Evolutionary conservation across 2,329 filamentous ascomycete genomes (phyloP).

Genomic region (Camillea tinctor): DNA sequence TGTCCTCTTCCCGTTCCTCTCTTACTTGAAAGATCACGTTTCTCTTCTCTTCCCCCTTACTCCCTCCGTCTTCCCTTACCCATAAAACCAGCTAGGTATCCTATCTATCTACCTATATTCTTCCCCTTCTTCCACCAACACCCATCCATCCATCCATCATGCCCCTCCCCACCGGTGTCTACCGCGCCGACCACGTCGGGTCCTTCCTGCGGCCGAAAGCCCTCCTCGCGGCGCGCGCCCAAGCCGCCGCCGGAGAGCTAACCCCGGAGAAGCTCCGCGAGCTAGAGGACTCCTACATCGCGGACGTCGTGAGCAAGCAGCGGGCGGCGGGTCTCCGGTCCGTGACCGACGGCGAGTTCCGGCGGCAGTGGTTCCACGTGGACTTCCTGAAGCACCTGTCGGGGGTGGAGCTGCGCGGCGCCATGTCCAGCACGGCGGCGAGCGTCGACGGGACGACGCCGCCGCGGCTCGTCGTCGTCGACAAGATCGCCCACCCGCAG

Average conservation of each 20-base stretch:
- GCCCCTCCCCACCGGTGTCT: conserved; percentile 42
- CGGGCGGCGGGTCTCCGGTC: conserved; percentile 47
- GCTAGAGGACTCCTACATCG: conserved; percentile 50
- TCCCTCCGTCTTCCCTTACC: too few species aligned
- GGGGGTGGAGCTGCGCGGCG: conserved; percentile 52
- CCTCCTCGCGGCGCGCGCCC: conserved; percentile 48
- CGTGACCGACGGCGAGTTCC: conserved; percentile 57
- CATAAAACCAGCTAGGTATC: too few species aligned
- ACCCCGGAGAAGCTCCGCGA: conserved; percentile 44
- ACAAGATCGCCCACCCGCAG: conserved; percentile 52
- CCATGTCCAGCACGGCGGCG: conserved; percentile 40
- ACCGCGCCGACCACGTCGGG: conserved; percentile 55
- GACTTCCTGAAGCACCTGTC: conserved; percentile 56
- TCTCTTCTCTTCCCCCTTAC: too few species aligned
- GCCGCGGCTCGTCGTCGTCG: conserved; percentile 53
- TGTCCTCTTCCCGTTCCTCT: too few species aligned
- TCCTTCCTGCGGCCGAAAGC: conserved; percentile 52
- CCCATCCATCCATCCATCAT: conserved; percentile 22
- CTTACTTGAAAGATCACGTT: too few species aligned
- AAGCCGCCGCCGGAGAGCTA: conserved; percentile 43
- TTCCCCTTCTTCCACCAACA: background rate
- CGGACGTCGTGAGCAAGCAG: conserved; percentile 47
- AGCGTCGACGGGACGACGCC: conserved; percentile 51
- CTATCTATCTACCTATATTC: too few species aligned
- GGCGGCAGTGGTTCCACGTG: conserved; percentile 57